phyloP scores from a whole-genome alignment of 2,329 filamentous ascomycete genomes.

The Colletotrichum godetiae region DNA sequence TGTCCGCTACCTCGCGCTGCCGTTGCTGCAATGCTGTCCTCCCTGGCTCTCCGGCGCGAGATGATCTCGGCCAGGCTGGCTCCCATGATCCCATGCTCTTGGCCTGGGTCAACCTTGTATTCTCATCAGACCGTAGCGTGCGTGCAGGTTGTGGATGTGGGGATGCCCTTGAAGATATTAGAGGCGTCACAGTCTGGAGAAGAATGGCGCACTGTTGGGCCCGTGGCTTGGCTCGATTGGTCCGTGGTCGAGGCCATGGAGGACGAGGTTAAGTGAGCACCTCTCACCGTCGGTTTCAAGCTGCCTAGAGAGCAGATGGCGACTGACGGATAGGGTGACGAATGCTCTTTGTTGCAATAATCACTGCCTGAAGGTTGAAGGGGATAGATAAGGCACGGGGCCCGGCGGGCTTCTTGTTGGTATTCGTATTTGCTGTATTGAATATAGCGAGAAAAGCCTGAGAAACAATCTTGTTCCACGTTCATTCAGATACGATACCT shows the following conservation, averaged over 20 bases:
- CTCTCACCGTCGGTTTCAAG: constrained; percentile 29
- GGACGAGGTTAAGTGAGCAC: neutral
- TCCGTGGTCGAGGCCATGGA: constrained; percentile 1
- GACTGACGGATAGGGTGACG: constrained; percentile 20
- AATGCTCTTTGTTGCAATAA: constrained; percentile 10
- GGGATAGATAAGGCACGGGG: neutral
- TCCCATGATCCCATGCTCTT: constrained; percentile 31
- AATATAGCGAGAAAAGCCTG: neutral
- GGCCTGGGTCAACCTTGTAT: constrained; percentile 30
- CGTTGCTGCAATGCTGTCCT: neutral
- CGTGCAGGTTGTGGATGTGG: constrained; percentile 30
- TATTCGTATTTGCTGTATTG: neutral
- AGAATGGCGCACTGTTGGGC: constrained; percentile 8
- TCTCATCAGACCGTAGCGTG: constrained; percentile 33
- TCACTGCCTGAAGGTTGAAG: constrained; percentile 22
- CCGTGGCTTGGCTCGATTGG: constrained; percentile 23
- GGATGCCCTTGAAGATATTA: constrained; percentile 32
- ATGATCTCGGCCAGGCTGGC: constrained; percentile 27
- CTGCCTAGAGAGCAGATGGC: constrained; percentile 17
- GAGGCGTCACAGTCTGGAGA: constrained; percentile 9
- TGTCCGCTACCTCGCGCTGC: constrained; percentile 7
- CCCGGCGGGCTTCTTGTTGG: neutral
- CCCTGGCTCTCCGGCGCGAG: constrained; percentile 1
- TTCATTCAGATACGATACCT: neutral
- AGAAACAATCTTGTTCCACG: too few species aligned